A percentile compares a stretch with the other conserved stretches of the same genome.
phyloP scores from a whole-genome alignment of 768 basidiomycete genomes.

The Mycena latifolia region DNA sequence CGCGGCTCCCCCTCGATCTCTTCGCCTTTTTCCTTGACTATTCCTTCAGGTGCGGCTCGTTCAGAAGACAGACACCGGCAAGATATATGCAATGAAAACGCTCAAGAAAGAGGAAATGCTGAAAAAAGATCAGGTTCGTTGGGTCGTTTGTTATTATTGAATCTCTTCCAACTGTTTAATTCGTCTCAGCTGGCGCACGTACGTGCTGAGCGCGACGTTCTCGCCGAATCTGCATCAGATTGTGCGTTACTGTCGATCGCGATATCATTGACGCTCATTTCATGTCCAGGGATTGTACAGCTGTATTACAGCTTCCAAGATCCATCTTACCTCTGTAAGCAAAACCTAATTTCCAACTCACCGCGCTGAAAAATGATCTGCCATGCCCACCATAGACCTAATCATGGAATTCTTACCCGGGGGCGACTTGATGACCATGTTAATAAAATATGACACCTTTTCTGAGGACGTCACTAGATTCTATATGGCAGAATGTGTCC shows the following conservation, averaged over 20 bases:
- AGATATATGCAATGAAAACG: conserved; percentile 89
- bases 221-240: conserved; percentile 91
- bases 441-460: conserved; percentile 98
- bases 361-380: too few species aligned
- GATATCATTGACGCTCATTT: not conserved
- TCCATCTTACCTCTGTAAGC: conserved; percentile 75
- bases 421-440: conserved; percentile 98
- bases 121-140: conserved; percentile 94
- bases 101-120: conserved; percentile 95
- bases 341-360: not conserved
- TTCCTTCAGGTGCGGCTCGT: conserved; percentile 83
- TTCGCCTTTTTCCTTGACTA: conserved; percentile 1
- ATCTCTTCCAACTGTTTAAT: conserved; percentile 2
- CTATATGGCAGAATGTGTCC: conserved; percentile 98
- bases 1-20: conserved; percentile 4
- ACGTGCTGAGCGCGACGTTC: conserved; percentile 95
- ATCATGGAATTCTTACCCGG: conserved; percentile 99
- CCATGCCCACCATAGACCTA: conserved; percentile 52
- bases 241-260: conserved; percentile 16
- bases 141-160: not conserved
- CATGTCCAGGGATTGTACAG: conserved; percentile 91
- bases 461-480: conserved; percentile 98
- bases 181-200: conserved; percentile 90
- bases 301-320: conserved; percentile 99
- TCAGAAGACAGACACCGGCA: conserved; percentile 96